Conservation (phyloP, 768 basidiomycete species). For the Holtermanniella nyarrowii region DNA sequence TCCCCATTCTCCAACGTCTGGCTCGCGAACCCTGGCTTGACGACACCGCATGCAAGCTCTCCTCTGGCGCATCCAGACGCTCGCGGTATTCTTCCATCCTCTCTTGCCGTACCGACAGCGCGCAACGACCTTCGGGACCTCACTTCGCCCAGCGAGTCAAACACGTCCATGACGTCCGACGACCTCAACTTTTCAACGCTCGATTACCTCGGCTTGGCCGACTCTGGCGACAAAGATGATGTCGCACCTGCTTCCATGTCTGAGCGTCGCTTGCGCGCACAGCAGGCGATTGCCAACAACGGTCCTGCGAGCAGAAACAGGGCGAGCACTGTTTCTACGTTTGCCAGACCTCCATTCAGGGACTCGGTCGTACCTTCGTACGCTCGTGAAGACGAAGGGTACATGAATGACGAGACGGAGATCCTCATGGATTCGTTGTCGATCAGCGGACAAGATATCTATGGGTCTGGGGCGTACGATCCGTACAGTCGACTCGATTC, state of each 20-base stretch:
- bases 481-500: not conserved
- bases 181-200: constrained; percentile 90
- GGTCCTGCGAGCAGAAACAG: constrained; percentile 65
- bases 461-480: constrained; percentile 4
- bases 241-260: constrained; percentile 65
- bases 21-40: constrained; percentile 48
- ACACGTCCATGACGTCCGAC: constrained; percentile 40
- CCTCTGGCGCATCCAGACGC: constrained; percentile 16
- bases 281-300: constrained; percentile 78
- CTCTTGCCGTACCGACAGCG: constrained; percentile 38
- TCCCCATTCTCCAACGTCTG: constrained; percentile 78
- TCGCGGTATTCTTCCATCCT: not conserved
- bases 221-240: constrained; percentile 39
- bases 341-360: constrained; percentile 57
- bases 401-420: constrained; percentile 45
- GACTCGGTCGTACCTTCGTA: constrained; percentile 44
- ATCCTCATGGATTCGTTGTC: not conserved
- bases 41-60: constrained; percentile 46
- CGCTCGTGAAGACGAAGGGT: constrained; percentile 49
- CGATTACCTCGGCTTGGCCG: constrained; percentile 92
- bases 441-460: too few species aligned
- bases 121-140: constrained; percentile 74
- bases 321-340: constrained; percentile 85
- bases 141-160: constrained; percentile 50
- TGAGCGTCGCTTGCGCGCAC: constrained; percentile 78